Conservation (phyloP, 169 alveolate genomes). For the Perkinsus chesapeaki region DNA sequence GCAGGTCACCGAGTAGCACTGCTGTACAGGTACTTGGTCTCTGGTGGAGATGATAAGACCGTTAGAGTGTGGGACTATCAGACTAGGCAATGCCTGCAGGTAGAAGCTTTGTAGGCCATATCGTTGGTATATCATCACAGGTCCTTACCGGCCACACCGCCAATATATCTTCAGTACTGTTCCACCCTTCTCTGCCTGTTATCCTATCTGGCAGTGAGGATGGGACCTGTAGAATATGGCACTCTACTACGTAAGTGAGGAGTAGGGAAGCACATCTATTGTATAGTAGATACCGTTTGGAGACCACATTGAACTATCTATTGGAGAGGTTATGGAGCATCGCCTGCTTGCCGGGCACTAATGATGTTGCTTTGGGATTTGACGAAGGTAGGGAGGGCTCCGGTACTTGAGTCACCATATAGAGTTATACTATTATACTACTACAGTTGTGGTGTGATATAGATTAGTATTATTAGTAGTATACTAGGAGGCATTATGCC, state of each 20-base stretch:
- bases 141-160: constrained; percentile 88
- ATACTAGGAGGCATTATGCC: too few species aligned
- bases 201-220: constrained; percentile 93
- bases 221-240: constrained; percentile 89
- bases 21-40: constrained; percentile 71
- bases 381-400: constrained; percentile 78
- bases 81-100: constrained; percentile 90
- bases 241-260: constrained; percentile 76
- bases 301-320: constrained; percentile 83
- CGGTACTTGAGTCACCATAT: too few species aligned
- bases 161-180: constrained; percentile 82
- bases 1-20: too few species aligned
- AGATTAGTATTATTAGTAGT: too few species aligned
- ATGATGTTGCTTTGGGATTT: constrained; percentile 61
- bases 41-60: constrained; percentile 93
- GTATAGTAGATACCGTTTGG: constrained; percentile 46
- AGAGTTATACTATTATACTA: too few species aligned
- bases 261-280: neutral
- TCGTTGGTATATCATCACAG: neutral
- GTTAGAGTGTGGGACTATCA: constrained; percentile 97
- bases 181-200: constrained; percentile 87
- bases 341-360: constrained; percentile 69
- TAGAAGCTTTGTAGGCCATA: neutral
- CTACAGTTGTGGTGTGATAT: too few species aligned
- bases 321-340: constrained; percentile 89